Conservation (phyloP, 208 protist species). For the Trypanosoma boissoni region DNA sequence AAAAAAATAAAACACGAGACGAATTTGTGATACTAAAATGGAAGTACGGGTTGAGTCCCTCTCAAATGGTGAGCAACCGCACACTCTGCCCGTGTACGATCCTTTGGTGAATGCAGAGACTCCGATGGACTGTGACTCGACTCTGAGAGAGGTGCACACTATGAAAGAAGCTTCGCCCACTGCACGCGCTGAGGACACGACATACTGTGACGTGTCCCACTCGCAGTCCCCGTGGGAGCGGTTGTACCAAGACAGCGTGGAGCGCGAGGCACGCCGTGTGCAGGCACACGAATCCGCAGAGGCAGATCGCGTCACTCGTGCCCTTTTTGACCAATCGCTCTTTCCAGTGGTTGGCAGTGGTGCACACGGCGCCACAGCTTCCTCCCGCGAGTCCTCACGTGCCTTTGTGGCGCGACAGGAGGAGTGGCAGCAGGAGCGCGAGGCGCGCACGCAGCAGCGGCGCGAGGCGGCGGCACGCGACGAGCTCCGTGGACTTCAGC, state of each 20-base stretch:
- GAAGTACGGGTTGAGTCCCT: too few relatives aligned
- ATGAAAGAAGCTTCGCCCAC: too few relatives aligned
- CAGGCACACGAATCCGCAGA: background rate
- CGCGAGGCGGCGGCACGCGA: background rate
- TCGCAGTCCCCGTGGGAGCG: conserved; percentile 5
- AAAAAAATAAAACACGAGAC: too few relatives aligned
- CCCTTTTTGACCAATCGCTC: background rate
- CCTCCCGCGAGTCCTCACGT: background rate
- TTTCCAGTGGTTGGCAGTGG: background rate
- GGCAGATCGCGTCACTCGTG: background rate
- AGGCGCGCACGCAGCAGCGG: background rate
- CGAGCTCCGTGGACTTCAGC: background rate
- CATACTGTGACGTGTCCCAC: too few relatives aligned
- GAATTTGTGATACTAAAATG: too few relatives aligned
- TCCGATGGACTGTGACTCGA: too few relatives aligned
- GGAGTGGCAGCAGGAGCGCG: background rate
- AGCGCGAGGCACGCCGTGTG: background rate
- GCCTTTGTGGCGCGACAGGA: background rate
- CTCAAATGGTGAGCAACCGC: too few relatives aligned
- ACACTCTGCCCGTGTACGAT: too few relatives aligned
- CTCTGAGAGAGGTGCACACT: too few relatives aligned
- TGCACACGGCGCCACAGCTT: background rate
- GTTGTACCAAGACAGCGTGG: conserved; percentile 1
- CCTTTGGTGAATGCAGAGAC: too few relatives aligned
- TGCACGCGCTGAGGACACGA: too few relatives aligned